phyloP scores from a whole-genome alignment of 257 asterid species.

The Petunia secreta region DNA sequence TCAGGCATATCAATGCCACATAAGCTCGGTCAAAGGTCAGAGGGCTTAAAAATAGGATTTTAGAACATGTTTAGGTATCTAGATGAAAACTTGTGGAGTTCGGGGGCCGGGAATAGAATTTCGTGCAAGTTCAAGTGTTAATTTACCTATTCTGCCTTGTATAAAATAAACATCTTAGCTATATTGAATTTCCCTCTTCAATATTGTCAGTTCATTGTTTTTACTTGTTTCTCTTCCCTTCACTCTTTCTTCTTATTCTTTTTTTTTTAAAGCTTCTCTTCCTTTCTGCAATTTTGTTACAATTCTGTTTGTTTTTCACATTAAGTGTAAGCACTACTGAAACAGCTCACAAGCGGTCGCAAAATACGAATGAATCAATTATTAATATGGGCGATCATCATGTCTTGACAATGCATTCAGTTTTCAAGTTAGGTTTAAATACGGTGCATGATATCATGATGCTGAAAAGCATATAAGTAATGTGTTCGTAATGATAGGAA shows the following conservation, averaged over 20 bases:
- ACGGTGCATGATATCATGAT: conserved; percentile 16
- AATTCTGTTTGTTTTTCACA: conserved; percentile 9
- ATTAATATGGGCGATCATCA: conserved; percentile 60
- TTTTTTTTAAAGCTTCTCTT: background rate
- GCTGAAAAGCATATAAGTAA: background rate
- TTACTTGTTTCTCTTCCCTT: background rate
- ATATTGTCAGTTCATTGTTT: background rate
- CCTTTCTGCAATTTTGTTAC: conserved; percentile 6
- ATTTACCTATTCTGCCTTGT: no score
- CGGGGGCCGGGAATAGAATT: no score
- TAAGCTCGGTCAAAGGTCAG: no score
- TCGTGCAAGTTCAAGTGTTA: no score
- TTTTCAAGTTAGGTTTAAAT: conserved; percentile 52
- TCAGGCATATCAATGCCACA: no score
- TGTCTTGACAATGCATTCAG: conserved; percentile 51
- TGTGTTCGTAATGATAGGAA: conserved; percentile 46
- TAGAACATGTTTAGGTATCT: no score
- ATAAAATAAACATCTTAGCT: background rate
- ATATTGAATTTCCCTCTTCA: background rate
- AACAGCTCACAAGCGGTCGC: conserved; percentile 54
- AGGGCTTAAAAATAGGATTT: no score
- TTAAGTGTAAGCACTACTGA: conserved; percentile 62
- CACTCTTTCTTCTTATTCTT: conserved; percentile 7
- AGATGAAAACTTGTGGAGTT: no score
- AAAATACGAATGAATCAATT: conserved; percentile 52